Evolutionary conservation across 768 basidiomycete genomes (phyloP), one percentile per base, ranked within the genome.

Genomic region (Leucogyrophana mollusca): DNA sequence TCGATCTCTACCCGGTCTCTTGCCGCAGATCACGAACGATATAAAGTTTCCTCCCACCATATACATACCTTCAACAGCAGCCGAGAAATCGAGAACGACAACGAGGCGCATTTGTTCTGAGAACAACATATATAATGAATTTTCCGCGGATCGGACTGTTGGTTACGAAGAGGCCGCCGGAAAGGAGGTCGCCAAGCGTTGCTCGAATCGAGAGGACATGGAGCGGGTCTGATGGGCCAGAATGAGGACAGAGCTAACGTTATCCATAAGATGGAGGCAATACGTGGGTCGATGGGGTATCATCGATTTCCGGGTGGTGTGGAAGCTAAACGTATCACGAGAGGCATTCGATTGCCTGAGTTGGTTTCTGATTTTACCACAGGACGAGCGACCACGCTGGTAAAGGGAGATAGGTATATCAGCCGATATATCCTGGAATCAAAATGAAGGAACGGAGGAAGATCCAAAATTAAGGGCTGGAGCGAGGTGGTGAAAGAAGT

Each of bases 271-370:
- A 40, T 39, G 22, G 32, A 45, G 43, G 42, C 43, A 44, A 17
- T 50, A 44, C 35, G 46, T 37, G 43, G 9, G 18, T 9, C 7
- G 35, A 35, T 20, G 0, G 16, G 24, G n/a, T 23, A 50, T 43
- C 24, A 44, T 48, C 45, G 37, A 42, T 46, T n/a, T n/a, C 8
- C n/a, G 6, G 35, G n/a, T 21, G 20, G 35, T 16, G 20, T 42
- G 38, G 50, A 55, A 22, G 64, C 52, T 16, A 64, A 68, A 25
- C 70, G 70, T 52, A 80, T 65, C 51, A 72, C 68, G 52, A 84
- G 65, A 41, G 82, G 82, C 77, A 82, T 79, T 64, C 78, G 80
- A 64, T 79, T 80, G 40, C 80, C 79, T 44, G 73, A 58, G 41
- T 69, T 62, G n/a, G 74, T 70, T 52, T 73, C 70, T 33, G 77